Evolutionary conservation across 805 yeast genomes (phyloP), one percentile per base, ranked within the genome.

Genomic region (Nakazawaea sp.): DNA sequence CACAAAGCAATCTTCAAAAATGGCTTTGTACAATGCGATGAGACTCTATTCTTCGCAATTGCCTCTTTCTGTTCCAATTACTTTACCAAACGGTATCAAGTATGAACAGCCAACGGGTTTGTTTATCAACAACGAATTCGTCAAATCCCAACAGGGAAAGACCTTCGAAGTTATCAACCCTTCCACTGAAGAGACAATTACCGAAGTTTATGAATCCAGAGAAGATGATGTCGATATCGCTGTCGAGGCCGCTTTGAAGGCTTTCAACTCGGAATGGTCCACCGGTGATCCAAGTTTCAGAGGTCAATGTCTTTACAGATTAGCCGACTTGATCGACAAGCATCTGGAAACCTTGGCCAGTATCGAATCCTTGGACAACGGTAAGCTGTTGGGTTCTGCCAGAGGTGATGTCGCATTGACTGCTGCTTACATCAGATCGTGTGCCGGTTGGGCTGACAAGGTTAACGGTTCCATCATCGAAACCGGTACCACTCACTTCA

Each of bases 381-480:
- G 97, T 61, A 89, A 88, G 66, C 79, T 95, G 27, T 64, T 82
- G 48, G 53, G 61, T 33, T 73, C 78, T 56, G 75, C 94, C 18
- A 64, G 72, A 47, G 87, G 85, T 43, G 96, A 88, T 56, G 80
- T 89, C 41, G 78, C 68, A 27, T 70, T 82, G 45, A 75, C 80
- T 35, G 71, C 81, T 31, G 70, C 70, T 47, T 82, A 81, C 58
- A 62, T 86, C 58, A 77, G 90, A 64, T 80, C 88, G 46, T 80
- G 85, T 59, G 96, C 89, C 41, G 96, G 96, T 45, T 85, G 78
- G 77, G 86, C 95, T 52, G 96, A 87, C 64, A 88, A 89, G 68
- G 64, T 84, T 47, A 72, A 69, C 47, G 96, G 96, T 50, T 70
- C 77, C 46, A 61, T 79, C 41, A 72, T 85, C 41, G 85, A 85